Conservation (phyloP, 495 filamentous ascomycete species). For the Aspergillus nanangensis region DNA sequence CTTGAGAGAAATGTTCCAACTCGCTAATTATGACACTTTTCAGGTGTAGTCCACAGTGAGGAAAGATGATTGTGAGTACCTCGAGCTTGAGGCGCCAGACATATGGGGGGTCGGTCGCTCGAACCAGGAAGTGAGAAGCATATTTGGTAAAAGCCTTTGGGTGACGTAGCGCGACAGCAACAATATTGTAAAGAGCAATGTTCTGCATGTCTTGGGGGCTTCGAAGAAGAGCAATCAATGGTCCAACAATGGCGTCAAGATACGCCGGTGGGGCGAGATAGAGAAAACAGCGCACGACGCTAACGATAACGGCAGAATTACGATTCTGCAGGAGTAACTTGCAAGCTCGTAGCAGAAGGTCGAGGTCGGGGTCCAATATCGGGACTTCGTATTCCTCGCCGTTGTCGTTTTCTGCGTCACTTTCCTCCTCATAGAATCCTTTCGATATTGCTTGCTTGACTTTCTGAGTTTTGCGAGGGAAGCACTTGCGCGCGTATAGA, state of each 20-base stretch:
- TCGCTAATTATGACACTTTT: conserved; percentile 87
- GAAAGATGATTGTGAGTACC: conserved; percentile 82
- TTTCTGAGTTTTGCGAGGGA: conserved; percentile 63
- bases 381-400: conserved; percentile 51
- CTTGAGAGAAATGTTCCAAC: conserved; percentile 83
- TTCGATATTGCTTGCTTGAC: conserved; percentile 50
- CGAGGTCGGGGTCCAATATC: conserved; percentile 76
- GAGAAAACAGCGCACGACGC: conserved; percentile 78
- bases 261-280: conserved; percentile 76
- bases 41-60: conserved; percentile 66
- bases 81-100: conserved; percentile 91
- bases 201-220: conserved; percentile 82
- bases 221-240: conserved; percentile 78
- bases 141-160: conserved; percentile 79
- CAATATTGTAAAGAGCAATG: conserved; percentile 88
- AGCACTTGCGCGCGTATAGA: conserved; percentile 81
- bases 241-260: conserved; percentile 67
- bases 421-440: conserved; percentile 75
- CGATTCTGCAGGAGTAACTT: conserved; percentile 83
- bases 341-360: conserved; percentile 74
- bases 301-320: conserved; percentile 87
- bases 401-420: conserved; percentile 38
- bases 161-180: conserved; percentile 70
- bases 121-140: conserved; percentile 80
- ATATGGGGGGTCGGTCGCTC: conserved; percentile 71